Evolutionary conservation across 1,139 yeast species (phyloP), one percentile per base, ranked within the genome.

Genomic region (Taphrina deformans): DNA sequence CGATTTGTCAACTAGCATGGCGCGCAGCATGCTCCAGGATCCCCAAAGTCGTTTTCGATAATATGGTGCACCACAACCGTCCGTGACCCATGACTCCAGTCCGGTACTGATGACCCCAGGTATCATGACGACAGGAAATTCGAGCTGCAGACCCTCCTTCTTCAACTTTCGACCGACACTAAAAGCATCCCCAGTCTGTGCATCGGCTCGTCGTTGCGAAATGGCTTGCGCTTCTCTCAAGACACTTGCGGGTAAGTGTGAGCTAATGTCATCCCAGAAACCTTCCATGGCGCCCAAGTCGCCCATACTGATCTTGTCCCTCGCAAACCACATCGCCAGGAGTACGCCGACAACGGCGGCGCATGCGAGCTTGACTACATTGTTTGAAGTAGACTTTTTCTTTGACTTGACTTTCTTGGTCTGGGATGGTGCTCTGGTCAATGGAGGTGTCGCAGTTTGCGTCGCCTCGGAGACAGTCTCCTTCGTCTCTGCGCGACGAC

Each of bases 91-190:
- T 55, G 93, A 86, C 75, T 95, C 99, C 53, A 93, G 80, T 1
- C 98, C 97, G 0, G 98, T 92, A 33, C 97, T 89, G 62, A 90
- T 89, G 7, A 93, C 98, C 1, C 99, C 99, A 0, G 99, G 99
- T 26, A 67, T 91, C 85, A 93, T 82, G 9, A 93, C 84, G 14
- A 93, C 96, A 16, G 96, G 96, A 75, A 84, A 82, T 68, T 87
- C 83, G 0, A 85, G 81, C 0, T 80, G 73, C 58, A 83, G 75
- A 38, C 86, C 83, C 52, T 83, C 82, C 5, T 78, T 74, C 26
- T 77, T 77, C 79, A 92, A 77, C 61, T 87, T 80, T 70, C 81
- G 83, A 1, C 99, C 99, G 26, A 91, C 96, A 0, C 95, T 89
- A 76, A 93, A 93, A 61, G 90, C 85, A 67, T 89, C 96, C 4